Conservation (phyloP, 2,329 filamentous ascomycete genomes). For the Verticillium albo-atrum region DNA sequence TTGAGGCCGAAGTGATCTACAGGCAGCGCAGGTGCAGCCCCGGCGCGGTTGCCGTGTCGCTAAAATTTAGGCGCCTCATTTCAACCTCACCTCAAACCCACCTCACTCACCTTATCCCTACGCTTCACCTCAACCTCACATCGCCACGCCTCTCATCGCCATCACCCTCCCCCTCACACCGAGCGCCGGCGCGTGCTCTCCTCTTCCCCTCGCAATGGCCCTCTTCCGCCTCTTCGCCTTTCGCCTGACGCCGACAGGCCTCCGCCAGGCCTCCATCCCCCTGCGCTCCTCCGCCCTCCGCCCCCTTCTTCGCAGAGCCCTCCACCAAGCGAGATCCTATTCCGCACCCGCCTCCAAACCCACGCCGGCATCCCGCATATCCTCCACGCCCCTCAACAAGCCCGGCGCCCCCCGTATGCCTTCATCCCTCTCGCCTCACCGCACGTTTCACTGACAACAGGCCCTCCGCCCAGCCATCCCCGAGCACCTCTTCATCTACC, state of each 20-base stretch:
- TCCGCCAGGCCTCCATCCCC: not conserved
- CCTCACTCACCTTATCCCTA: constrained; percentile 1
- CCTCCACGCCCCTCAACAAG: not conserved
- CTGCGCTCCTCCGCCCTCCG: not conserved
- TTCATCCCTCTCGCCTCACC: not conserved
- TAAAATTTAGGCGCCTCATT: not conserved
- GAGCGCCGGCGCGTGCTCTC: not conserved
- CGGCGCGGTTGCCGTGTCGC: not conserved
- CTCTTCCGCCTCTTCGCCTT: not conserved
- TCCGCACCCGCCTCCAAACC: not conserved
- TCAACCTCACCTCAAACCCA: constrained; percentile 3
- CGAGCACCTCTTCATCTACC: constrained; percentile 65
- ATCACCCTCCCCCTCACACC: constrained; percentile 4
- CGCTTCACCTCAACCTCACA: not conserved
- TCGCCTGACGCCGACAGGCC: not conserved
- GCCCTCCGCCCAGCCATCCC: constrained; percentile 38
- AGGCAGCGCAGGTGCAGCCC: not conserved
- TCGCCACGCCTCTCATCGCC: not conserved
- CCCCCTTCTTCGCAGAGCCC: not conserved
- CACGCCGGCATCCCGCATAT: not conserved
- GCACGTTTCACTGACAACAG: not conserved
- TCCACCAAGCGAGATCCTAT: not conserved
- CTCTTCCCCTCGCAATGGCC: not conserved
- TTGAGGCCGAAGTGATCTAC: too few species aligned
- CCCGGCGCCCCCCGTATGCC: not conserved